Evolutionary conservation across 2,329 filamentous ascomycete species (phyloP), one percentile per base, ranked within the genome.

Genomic region (Zalaria sp.): DNA sequence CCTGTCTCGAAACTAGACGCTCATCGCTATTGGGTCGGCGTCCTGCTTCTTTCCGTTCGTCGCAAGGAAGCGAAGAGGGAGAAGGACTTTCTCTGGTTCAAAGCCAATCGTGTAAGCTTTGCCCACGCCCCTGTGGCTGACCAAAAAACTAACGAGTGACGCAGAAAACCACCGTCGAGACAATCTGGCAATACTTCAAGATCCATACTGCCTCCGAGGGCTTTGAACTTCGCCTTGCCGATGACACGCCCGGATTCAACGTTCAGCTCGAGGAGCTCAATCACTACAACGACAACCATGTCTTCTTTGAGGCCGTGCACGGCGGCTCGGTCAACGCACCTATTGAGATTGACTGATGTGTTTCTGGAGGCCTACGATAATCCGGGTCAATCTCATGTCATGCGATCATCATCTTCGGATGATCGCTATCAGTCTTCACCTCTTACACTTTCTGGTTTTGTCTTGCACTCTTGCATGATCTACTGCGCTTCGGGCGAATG

Each of bases 1-100:
- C 52, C 55, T 1, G 39, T 43, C 11, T 43, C 54, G 28, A 42
- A 46, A 5, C 40, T 53, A n/a, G 41, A 49, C 2, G 28, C 38
- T 1, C 50, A 51, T 28, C 47, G 58, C 18, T 61, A 59, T 50
- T 58, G 54, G 56, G 56, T 59, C 41, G 56, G 49, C 8, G 51
- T 61, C 4, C 44, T 59, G 9, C 43, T 48, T 37, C 39, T 43
- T 39, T 43, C 32, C n/a, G 35, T 44, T 6, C 41, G 35, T 28
- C 39, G 43, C 27, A 42, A 42, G 2, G 46, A 41, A 7, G 37
- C 43, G 31, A 46, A 40, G 27, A 40, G 38, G 10, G 48, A 52
- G 35, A 50, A 47, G 28, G 53, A 57, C 34, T 53, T 56, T 37
- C 42, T 55, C 5, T 58, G 56, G 58, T 52, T 61, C 48, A 55